phyloP scores from a whole-genome alignment of 129 eudicot species.

The Ambrosia trifida region DNA sequence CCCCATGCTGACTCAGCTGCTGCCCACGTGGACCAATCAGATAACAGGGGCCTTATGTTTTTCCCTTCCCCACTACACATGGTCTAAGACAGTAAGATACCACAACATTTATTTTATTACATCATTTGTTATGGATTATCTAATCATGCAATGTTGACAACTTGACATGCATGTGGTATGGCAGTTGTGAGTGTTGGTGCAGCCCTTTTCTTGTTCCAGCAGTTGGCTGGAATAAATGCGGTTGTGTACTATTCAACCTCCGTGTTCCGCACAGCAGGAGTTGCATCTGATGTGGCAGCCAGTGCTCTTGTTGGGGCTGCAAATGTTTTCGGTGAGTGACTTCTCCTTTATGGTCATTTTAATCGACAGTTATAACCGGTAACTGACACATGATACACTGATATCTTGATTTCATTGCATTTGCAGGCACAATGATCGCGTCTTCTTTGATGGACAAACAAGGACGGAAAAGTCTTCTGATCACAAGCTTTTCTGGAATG shows the following conservation, averaged over 20 bases:
- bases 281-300: constrained; percentile 93
- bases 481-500: constrained; percentile 86
- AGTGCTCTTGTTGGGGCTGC: constrained; percentile 94
- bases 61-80: too few species aligned
- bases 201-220: constrained; percentile 93
- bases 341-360: constrained; percentile 5
- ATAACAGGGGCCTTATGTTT: too few species aligned
- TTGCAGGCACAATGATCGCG: constrained; percentile 75
- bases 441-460: constrained; percentile 85
- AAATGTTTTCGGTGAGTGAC: constrained; percentile 78
- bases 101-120: not conserved
- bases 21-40: too few species aligned
- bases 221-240: constrained; percentile 95
- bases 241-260: constrained; percentile 91
- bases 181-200: constrained; percentile 96
- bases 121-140: not conserved
- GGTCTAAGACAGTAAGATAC: not conserved
- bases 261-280: constrained; percentile 89
- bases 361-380: not conserved
- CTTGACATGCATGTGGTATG: constrained; percentile 25
- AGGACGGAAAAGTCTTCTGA: constrained; percentile 91
- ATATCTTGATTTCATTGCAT: constrained; percentile 26
- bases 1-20: too few species aligned
- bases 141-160: constrained; percentile 21
- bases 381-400: not conserved